Base-by-base conservation (phyloP, 331 rosid genomes). In the Pyracantha coccinea region DNA sequence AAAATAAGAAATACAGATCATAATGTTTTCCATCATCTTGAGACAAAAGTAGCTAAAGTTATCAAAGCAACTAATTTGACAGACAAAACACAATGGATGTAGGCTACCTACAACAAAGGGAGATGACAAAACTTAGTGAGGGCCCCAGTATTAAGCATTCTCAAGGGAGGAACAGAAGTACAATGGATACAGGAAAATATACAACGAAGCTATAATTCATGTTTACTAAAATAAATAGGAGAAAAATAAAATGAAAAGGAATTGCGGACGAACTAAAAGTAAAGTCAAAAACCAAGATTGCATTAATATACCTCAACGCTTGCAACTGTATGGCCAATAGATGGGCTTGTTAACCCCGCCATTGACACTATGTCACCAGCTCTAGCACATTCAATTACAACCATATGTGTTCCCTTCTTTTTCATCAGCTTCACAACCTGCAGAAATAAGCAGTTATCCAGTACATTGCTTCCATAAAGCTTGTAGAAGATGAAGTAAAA, bases 291-390 rank as follows among this genome's bases (percentile, higher is more conserved):
- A 44, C 50, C 15, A 44, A 69, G 66, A 69, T 20, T 25, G 50
- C 24, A 73, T 23, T 33, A 47, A 25, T 14, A 35, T 84, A 94
- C 99, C 89, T 91, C 97, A 44, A 71, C 81, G n/a, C 73, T 88
- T 77, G 96, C 85, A 69, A 94, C 92, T 12, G 99, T 94, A 77
- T 94, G 91, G 80, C 99, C 99, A 71, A 94, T 94, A 68, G 94
- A 68, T 62, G 97, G 99, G 71, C 68, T 85, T 75, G 96, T 78
- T 78, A 92, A 82, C 73, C 99, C 99, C 47, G 97, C 96, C 85
- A 94, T 80, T 63, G 99, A 94, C 73, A 94, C 73, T 66, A 94
- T 94, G 87, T 94, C 99, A 33, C 97, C 99, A 21, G 99, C 97
- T 72, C 97, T 97, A 74, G 96, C 99, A 86, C 89, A 75, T 53